A percentile compares a stretch with the other conserved stretches of the same genome.
phyloP scores from a whole-genome alignment of 2,329 filamentous ascomycete species.

The Leptographium wingfieldii region DNA sequence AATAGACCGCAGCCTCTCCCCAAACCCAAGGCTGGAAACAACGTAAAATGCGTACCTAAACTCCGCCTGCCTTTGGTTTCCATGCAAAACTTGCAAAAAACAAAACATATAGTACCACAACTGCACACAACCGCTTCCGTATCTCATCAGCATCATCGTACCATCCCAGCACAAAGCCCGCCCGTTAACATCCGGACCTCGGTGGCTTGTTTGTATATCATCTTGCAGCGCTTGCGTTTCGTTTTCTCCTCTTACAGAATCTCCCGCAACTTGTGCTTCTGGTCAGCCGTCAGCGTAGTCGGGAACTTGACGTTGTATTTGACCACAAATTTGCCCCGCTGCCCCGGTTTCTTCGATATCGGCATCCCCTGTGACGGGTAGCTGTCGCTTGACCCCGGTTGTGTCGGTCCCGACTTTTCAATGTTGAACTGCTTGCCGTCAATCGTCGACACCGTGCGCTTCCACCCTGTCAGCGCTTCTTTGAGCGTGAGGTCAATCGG shows the following conservation, averaged over 20 bases:
- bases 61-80: neutral
- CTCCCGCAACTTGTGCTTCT: slow-evolving; percentile 71
- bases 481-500: slow-evolving; percentile 76
- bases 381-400: slow-evolving; percentile 66
- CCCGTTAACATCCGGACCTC: neutral
- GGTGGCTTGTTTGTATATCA: neutral
- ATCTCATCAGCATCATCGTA: neutral
- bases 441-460: slow-evolving; percentile 80
- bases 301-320: slow-evolving; percentile 92
- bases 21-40: neutral
- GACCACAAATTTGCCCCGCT: slow-evolving; percentile 79
- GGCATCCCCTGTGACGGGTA: slow-evolving; percentile 91
- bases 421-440: slow-evolving; percentile 77
- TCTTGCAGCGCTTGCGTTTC: neutral
- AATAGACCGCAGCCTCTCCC: neutral
- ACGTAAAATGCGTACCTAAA: neutral
- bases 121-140: neutral
- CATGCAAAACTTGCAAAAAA: neutral
- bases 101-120: neutral
- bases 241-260: slow-evolving; percentile 45
- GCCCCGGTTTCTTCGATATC: slow-evolving; percentile 73
- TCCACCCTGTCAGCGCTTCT: slow-evolving; percentile 91
- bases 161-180: neutral
- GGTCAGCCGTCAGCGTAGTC: slow-evolving; percentile 55
- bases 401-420: slow-evolving; percentile 71